phyloP scores from a whole-genome alignment of 106 monocot genomes.

The Amphibolis antarctica region DNA sequence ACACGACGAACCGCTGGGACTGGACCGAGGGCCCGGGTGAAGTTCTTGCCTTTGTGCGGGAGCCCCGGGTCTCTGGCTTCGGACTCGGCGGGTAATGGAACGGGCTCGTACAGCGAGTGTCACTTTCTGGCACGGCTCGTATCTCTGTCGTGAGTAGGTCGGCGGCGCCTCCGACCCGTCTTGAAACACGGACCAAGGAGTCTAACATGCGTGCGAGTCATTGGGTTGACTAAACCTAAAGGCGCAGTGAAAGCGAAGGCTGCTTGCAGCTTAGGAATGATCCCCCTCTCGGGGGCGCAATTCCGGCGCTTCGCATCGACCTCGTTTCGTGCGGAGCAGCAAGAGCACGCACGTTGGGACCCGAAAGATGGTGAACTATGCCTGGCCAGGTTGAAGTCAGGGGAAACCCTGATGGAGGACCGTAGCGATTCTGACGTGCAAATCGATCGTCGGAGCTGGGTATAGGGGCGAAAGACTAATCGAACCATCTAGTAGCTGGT shows the following conservation, averaged over 20 bases:
- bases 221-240: constrained; percentile 19
- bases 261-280: constrained; percentile 19
- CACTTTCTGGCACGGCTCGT: constrained; percentile 1
- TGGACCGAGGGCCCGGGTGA: too few relatives aligned
- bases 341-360: constrained; percentile 20
- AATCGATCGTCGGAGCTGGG: constrained; percentile 21
- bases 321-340: constrained; percentile 26
- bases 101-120: background rate
- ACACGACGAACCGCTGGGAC: too few relatives aligned
- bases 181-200: constrained; percentile 45
- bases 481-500: constrained; percentile 19
- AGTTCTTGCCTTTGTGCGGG: too few relatives aligned
- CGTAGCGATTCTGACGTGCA: constrained; percentile 11
- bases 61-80: too few relatives aligned
- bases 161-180: constrained; percentile 20
- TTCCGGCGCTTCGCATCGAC: constrained; percentile 15
- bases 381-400: constrained; percentile 14
- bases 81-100: too few relatives aligned
- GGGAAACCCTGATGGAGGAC: constrained; percentile 22
- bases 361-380: constrained; percentile 29
- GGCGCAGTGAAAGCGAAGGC: constrained; percentile 33
- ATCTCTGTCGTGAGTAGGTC: constrained; percentile 11
- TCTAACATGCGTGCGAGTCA: constrained; percentile 30
- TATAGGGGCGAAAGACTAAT: constrained; percentile 31
- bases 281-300: constrained; percentile 18